Conservation (phyloP, 192 early-diverging fungal genomes). For the Backusella luteola region DNA sequence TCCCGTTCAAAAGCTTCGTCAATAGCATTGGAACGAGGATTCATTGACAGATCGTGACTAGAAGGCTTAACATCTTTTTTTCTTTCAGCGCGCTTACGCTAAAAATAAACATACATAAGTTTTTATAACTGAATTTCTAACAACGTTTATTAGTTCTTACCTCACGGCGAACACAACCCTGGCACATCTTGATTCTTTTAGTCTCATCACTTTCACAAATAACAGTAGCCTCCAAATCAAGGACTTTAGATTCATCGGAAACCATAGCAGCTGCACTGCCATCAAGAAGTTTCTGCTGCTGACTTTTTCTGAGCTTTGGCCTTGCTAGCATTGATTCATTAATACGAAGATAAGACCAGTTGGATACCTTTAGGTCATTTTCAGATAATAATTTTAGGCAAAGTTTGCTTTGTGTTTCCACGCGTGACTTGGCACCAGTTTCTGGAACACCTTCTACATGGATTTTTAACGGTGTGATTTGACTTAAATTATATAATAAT, state of each 20-base stretch:
- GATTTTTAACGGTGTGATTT: slow-evolving; percentile 15
- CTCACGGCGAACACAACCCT: slow-evolving; percentile 83
- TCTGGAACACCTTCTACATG: slow-evolving; percentile 44
- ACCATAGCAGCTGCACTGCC: slow-evolving; percentile 36
- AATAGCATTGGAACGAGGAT: background rate
- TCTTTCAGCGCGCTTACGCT: slow-evolving; percentile 65
- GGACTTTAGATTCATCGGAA: slow-evolving; percentile 46
- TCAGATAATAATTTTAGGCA: slow-evolving; percentile 79
- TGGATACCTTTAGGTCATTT: slow-evolving; percentile 63
- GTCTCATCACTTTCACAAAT: slow-evolving; percentile 81
- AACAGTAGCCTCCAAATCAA: slow-evolving; percentile 80
- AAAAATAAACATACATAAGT: background rate
- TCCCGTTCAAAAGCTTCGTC: slow-evolving; percentile 64
- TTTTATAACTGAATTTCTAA: background rate
- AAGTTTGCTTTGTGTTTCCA: slow-evolving; percentile 94
- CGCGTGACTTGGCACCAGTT: slow-evolving; percentile 77
- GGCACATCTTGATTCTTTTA: slow-evolving; percentile 75
- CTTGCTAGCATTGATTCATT: slow-evolving; percentile 83
- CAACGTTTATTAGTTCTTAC: slow-evolving; percentile 12
- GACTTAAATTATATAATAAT: background rate
- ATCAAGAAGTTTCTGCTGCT: slow-evolving; percentile 26
- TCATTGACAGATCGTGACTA: slow-evolving; percentile 9
- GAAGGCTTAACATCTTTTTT: slow-evolving; percentile 53
- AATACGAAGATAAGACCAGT: slow-evolving; percentile 84
- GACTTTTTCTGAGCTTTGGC: slow-evolving; percentile 60